Base-by-base conservation (phyloP, 495 filamentous ascomycete genomes). In the Xylaria venustula region DNA sequence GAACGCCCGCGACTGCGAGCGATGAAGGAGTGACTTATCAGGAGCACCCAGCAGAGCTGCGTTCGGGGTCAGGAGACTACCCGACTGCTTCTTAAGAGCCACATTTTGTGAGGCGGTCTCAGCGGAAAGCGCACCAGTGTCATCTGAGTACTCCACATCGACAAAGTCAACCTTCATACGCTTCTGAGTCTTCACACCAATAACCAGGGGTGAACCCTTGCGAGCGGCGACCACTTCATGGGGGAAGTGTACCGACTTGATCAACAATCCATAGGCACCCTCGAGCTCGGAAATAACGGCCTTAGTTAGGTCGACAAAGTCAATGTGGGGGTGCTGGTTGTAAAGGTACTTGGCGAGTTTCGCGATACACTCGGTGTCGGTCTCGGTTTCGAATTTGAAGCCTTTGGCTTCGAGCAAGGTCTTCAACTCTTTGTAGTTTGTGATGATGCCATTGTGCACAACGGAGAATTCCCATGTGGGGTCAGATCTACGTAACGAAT, bases 111-210 rank as follows among this genome's bases (percentile, higher is more conserved):
- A 93, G 56, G 94, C 94, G 67, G 88, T 87, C 83, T 98, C 94
- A 58, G 94, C 95, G 9, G 94, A 88, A 54, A 98, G 87, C 64
- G 91, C 87, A 54, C 76, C 81, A 66, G 76, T 79, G 46, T 96
- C 92, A 69, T 97, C 92, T 12, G 88, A 88, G 73, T 89, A 97
- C 75, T 98, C 95, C 54, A 98, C 94, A 75, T 98, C 94, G 66
- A 98, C 94, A 70, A 98, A 98, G 77, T 98, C 94, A 59, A 98
- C 94, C 88, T 98, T 98, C 94, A 98, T 98, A 80, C 96, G 96
- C 84, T 88, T 93, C 75, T 91, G 84, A 44, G 94, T 97, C 74
- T 90, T 86, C 66, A 98, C 94, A 71, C 94, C 94, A 67, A 98
- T 88, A 49, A 98, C 94, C 45, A 98, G 81, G 22, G 94, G 94